Conservation (phyloP, 2,329 filamentous ascomycete species). For the Diplodia scrobiculata region DNA sequence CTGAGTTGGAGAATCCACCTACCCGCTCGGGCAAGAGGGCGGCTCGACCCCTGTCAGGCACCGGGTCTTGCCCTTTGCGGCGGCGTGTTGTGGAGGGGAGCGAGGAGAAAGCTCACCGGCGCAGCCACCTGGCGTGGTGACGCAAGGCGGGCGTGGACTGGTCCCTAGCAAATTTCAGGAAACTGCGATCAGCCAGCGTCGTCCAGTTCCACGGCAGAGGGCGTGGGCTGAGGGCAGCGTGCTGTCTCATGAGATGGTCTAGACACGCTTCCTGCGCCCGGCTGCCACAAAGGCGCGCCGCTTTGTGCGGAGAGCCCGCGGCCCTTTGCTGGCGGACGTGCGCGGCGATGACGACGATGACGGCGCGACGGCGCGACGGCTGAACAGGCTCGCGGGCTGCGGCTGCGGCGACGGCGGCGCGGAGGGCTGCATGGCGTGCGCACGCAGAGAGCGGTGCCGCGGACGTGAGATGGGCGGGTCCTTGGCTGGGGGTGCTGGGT, state of each 20-base stretch:
- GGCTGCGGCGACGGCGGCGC: too few relatives aligned
- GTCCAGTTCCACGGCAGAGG: conserved; percentile 10
- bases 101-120: conserved; percentile 13
- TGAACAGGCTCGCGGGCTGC: not conserved
- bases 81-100: not conserved
- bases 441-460: not conserved
- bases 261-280: not conserved
- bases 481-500: conserved; percentile 3
- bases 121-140: conserved; percentile 6
- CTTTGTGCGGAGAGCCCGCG: conserved; percentile 15
- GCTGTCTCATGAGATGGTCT: conserved; percentile 20
- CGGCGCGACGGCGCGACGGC: not conserved
- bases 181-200: conserved; percentile 24
- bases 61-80: conserved; percentile 22
- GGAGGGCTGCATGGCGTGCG: conserved; percentile 1
- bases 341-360: conserved; percentile 16
- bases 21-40: conserved; percentile 10
- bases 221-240: conserved; percentile 22
- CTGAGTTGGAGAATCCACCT: conserved; percentile 10
- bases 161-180: conserved; percentile 23
- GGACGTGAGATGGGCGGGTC: not conserved
- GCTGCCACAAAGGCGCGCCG: conserved; percentile 18
- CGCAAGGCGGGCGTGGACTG: not conserved
- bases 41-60: conserved; percentile 16
- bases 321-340: conserved; percentile 1